Conservation (phyloP, 1,284 basidiomycete genomes). For the Veloboletus limbatus region DNA sequence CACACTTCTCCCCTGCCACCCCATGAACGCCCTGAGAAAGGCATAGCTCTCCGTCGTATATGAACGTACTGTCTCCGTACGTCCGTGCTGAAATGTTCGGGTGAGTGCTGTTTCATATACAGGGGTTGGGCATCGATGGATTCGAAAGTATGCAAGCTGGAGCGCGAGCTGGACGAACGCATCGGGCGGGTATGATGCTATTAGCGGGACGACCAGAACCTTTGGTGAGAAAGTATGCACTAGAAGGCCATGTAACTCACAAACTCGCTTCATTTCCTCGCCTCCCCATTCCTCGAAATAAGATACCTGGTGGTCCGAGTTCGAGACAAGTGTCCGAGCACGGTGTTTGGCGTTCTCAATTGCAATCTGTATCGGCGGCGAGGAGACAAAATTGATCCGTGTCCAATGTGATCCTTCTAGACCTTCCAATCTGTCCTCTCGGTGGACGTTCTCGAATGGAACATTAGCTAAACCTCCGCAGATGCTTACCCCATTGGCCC, state of each 20-base stretch:
- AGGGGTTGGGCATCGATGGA: conserved; percentile 77
- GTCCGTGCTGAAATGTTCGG: conserved; percentile 84
- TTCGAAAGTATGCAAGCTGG: conserved; percentile 89
- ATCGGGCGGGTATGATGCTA: conserved; percentile 80
- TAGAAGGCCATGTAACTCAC: conserved; percentile 41
- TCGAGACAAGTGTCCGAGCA: conserved; percentile 62
- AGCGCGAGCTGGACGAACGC: conserved; percentile 71
- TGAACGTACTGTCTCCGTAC: conserved; percentile 90
- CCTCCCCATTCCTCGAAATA: conserved; percentile 87
- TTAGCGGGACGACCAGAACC: not conserved
- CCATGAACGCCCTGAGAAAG: conserved; percentile 47
- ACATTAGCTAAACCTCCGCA: conserved; percentile 17
- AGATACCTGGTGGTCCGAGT: conserved; percentile 84
- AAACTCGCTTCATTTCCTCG: conserved; percentile 85
- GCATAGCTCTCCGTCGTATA: conserved; percentile 74
- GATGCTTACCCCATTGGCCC: conserved; percentile 24
- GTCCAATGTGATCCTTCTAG: conserved; percentile 45
- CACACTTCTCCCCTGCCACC: conserved; percentile 14
- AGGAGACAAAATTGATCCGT: conserved; percentile 75
- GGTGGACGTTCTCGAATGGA: conserved; percentile 13
- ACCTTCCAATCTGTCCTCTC: conserved; percentile 5
- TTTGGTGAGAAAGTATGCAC: not conserved
- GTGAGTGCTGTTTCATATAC: conserved; percentile 97
- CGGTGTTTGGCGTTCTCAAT: conserved; percentile 60
- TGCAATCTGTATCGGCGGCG: conserved; percentile 57